Evolutionary conservation across 2,329 filamentous ascomycete species (phyloP).

Genomic region (Pseudocercospora fuligena): DNA sequence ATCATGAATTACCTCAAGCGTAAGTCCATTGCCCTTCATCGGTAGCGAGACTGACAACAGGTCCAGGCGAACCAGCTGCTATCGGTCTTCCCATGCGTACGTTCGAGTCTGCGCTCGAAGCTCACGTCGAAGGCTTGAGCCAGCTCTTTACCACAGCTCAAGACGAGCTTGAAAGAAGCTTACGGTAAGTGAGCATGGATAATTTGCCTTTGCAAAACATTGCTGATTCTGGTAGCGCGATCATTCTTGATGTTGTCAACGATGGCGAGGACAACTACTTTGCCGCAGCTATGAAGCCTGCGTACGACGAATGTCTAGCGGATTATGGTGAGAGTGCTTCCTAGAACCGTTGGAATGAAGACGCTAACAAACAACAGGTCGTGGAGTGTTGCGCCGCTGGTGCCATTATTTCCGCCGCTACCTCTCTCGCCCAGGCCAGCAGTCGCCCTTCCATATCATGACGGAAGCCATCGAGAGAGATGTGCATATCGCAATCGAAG

Average conservation of each 20-base stretch:
- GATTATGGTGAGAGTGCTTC: background rate
- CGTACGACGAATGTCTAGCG: background rate
- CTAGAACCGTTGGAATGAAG: too few relatives aligned
- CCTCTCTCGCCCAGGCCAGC: background rate
- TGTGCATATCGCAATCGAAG: background rate
- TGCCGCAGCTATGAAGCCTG: background rate
- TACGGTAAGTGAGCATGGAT: background rate
- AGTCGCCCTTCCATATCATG: background rate
- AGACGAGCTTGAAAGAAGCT: background rate
- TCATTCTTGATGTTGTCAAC: background rate
- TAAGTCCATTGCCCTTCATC: background rate
- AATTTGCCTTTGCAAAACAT: background rate
- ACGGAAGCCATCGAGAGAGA: background rate
- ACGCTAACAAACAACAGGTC: background rate
- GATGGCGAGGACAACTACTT: background rate
- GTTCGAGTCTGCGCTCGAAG: background rate
- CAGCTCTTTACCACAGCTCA: background rate
- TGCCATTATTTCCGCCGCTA: background rate
- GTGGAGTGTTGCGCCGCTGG: background rate
- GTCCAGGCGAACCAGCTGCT: background rate
- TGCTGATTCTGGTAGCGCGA: background rate
- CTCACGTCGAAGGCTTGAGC: background rate
- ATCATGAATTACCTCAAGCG: background rate
- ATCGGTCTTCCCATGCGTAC: background rate
- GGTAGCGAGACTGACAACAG: too few relatives aligned